Conservation (phyloP, 208 protist genomes). For the Trypanosoma boissoni region DNA sequence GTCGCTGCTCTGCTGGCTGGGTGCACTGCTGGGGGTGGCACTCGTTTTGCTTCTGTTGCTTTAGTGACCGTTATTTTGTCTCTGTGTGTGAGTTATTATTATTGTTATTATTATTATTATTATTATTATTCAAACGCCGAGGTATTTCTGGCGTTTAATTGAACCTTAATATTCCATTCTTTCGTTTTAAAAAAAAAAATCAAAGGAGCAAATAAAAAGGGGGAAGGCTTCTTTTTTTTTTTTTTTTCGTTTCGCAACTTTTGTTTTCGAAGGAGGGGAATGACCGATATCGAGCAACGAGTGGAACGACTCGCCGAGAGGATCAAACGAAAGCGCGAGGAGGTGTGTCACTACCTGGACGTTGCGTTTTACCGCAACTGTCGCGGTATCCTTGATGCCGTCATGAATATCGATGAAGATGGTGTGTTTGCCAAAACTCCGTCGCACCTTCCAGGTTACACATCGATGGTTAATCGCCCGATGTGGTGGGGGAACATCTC, state of each 20-base stretch:
- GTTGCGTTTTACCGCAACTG: conserved; percentile 59
- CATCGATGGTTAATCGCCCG: conserved; percentile 32
- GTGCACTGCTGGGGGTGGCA: neutral
- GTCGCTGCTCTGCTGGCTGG: neutral
- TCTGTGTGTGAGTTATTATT: too few relatives aligned
- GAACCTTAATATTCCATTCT: too few relatives aligned
- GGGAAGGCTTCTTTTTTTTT: neutral
- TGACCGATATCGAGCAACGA: conserved; percentile 16
- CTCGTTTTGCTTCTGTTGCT: neutral
- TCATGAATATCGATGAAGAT: conserved; percentile 35
- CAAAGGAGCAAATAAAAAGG: neutral
- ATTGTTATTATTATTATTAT: too few relatives aligned
- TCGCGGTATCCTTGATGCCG: conserved; percentile 33
- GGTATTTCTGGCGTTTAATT: conserved; percentile 12
- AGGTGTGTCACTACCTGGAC: conserved; percentile 57
- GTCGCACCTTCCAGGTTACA: conserved; percentile 45
- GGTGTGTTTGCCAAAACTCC: conserved; percentile 58
- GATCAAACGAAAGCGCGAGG: conserved; percentile 49
- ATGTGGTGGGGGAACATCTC: conserved; percentile 73
- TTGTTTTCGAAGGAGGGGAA: neutral
- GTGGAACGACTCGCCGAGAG: conserved; percentile 32
- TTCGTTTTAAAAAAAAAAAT: conserved; percentile 2
- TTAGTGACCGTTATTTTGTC: neutral
- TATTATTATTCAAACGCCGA: too few relatives aligned
- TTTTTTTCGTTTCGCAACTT: neutral